Evolutionary conservation across 2,329 filamentous ascomycete species (phyloP), one percentile per base, ranked within the genome.

Genomic region (Calonectria hongkongensis): DNA sequence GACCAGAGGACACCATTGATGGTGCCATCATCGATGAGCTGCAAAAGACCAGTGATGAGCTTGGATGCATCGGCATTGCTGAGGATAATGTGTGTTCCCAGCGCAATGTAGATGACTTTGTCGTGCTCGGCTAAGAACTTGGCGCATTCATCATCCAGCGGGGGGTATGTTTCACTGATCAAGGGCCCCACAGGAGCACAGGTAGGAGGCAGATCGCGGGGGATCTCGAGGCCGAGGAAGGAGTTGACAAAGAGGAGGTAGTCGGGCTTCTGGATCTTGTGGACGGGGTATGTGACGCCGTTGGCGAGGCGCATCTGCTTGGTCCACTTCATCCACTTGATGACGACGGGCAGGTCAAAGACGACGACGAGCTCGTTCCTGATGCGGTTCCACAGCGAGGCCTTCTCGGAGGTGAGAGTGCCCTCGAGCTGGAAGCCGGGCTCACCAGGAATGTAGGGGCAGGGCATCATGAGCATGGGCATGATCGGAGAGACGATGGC

Each of bases 1-100:
- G 84, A 77, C 85, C 85, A 86, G 66, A 87, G 83, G 4, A 86
- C 79, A 10, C 84, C 85, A 66, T 87, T 83, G 21, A 86, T 81
- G 10, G 81, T 68, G 6, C 79, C 78, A 1, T 56, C 69, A 8
- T 78, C 75, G 18, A 82, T 68, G 6, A 76, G 73, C 15, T 74
- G 71, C 9, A 80, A 50, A 18, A 86, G 71, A 0, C 82, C 85
- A 8, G 75, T 45, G 4, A 86, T 71, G 27, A 87, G 74, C 56
- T 82, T 82, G 12, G 74, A 67, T 1, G 84, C 69, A n/a, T 84
- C 79, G 2, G 76, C 72, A 3, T 76, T 47, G 2, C 79, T 73
- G 1, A 87, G 76, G 9, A 79, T 75, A 10, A 87, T 78, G 65
- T 87, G 86, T 0, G 85, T 87, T 2, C 86, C 86, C 0, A 87